Evolutionary conservation across 1,139 yeast genomes (phyloP).

Genomic region (Hansenula sp.): DNA sequence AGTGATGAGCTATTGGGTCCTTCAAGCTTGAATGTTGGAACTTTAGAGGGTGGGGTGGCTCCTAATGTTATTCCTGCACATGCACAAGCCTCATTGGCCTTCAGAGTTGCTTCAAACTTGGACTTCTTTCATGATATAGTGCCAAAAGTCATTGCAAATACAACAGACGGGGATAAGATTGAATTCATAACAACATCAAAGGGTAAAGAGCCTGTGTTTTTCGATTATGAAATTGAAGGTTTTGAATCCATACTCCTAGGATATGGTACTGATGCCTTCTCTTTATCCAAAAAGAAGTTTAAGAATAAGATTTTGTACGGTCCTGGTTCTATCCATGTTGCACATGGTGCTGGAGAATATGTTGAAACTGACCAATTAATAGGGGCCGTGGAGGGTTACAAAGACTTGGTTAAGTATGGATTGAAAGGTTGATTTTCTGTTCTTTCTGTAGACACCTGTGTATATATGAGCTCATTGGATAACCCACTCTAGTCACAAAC

Average conservation of each 20-base stretch:
- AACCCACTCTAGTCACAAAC: no score
- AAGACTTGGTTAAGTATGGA: no score
- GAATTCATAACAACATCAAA: neutral
- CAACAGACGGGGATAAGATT: constrained; percentile 23
- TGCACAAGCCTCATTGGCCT: constrained; percentile 43
- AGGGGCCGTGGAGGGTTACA: no score
- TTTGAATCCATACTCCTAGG: constrained; percentile 53
- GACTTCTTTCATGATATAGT: constrained; percentile 35
- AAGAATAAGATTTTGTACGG: constrained; percentile 53
- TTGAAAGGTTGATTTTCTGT: no score
- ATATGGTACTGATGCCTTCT: constrained; percentile 62
- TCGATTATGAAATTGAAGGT: constrained; percentile 57
- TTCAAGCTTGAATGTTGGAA: constrained; percentile 57
- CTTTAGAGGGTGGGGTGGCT: constrained; percentile 52
- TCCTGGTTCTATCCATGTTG: constrained; percentile 62
- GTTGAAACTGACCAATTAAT: constrained; percentile 44
- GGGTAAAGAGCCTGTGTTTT: constrained; percentile 35
- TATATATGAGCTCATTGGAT: no score
- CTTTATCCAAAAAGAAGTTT: constrained; percentile 33
- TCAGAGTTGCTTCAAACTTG: constrained; percentile 49
- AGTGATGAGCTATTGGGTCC: constrained; percentile 48
- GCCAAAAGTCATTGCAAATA: constrained; percentile 28
- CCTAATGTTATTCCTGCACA: constrained; percentile 57
- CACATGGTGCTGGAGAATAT: constrained; percentile 57
- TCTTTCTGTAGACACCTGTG: no score